A percentile compares a stretch with the other conserved stretches of the same genome.
phyloP scores from a whole-genome alignment of 371 early-diverging fungal genomes.

The Zancudomyces culisetae region DNA sequence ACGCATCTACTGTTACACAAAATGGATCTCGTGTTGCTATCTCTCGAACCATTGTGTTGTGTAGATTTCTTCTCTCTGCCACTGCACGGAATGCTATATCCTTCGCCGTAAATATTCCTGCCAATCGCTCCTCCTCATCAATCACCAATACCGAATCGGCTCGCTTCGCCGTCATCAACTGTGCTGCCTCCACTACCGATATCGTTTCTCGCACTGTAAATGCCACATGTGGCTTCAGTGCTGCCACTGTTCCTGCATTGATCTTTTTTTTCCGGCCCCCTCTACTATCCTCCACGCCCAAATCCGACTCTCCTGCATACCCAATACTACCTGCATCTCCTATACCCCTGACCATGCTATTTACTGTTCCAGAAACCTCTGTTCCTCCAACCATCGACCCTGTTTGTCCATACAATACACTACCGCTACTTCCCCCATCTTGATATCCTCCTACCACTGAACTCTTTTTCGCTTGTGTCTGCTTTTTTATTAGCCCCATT shows the following conservation, averaged over 20 bases:
- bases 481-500: conserved; percentile 46
- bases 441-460: not conserved
- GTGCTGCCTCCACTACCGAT: conserved; percentile 79
- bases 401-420: conserved; percentile 7
- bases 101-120: conserved; percentile 86
- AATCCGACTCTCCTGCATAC: not conserved
- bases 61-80: conserved; percentile 60
- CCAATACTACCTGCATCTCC: not conserved
- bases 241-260: conserved; percentile 69
- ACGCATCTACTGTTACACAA: conserved; percentile 58
- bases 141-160: conserved; percentile 83
- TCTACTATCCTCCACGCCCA: conserved; percentile 9
- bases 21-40: conserved; percentile 86
- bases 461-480: conserved; percentile 15
- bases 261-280: conserved; percentile 16
- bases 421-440: conserved; percentile 1
- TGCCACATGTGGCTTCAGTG: conserved; percentile 66
- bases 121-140: conserved; percentile 73
- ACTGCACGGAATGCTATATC: conserved; percentile 64
- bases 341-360: not conserved
- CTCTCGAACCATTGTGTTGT: conserved; percentile 54
- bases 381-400: conserved; percentile 1
- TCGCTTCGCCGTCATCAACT: conserved; percentile 96
- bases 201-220: conserved; percentile 75
- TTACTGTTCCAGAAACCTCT: conserved; percentile 4